Percentiles rank a stretch among this genome's conserved stretches.
phyloP scores from a whole-genome alignment of 1,284 basidiomycete genomes.

The Sanghuangporus sanghuang region DNA sequence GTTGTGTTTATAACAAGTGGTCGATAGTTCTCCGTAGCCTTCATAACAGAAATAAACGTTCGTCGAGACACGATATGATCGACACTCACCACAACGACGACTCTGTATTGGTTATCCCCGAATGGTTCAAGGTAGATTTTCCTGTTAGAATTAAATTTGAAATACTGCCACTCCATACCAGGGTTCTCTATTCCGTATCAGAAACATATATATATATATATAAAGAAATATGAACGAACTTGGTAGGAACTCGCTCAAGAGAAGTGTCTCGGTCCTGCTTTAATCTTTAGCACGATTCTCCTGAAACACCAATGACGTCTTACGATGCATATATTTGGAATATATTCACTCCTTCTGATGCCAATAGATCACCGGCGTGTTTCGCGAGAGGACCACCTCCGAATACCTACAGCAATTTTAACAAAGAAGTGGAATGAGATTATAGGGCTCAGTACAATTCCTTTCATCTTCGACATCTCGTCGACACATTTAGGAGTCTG shows the following conservation, averaged over 20 bases:
- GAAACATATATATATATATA: background rate
- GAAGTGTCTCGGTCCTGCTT: slow-evolving; percentile 8
- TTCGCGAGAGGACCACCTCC: slow-evolving; percentile 28
- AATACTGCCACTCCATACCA: slow-evolving; percentile 13
- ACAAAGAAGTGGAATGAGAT: background rate
- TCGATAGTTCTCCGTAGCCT: slow-evolving; percentile 2
- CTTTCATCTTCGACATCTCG: slow-evolving; percentile 1
- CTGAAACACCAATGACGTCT: background rate
- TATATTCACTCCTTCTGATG: slow-evolving; percentile 21
- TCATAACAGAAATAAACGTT: background rate
- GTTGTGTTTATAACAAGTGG: slow-evolving; percentile 25
- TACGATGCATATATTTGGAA: slow-evolving; percentile 9
- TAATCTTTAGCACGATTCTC: background rate
- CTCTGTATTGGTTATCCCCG: slow-evolving; percentile 5
- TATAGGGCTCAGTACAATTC: background rate
- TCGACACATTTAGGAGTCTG: background rate
- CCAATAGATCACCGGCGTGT: slow-evolving; percentile 25
- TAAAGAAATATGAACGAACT: background rate
- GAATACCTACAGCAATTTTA: slow-evolving; percentile 21
- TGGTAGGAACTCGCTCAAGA: slow-evolving; percentile 3
- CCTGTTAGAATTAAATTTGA: background rate
- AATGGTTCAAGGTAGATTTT: background rate
- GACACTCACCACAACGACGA: slow-evolving; percentile 7
- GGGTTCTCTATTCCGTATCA: background rate
- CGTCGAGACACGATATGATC: background rate